Base-by-base conservation (phyloP, 768 basidiomycete genomes). In the Suillus paluster region DNA sequence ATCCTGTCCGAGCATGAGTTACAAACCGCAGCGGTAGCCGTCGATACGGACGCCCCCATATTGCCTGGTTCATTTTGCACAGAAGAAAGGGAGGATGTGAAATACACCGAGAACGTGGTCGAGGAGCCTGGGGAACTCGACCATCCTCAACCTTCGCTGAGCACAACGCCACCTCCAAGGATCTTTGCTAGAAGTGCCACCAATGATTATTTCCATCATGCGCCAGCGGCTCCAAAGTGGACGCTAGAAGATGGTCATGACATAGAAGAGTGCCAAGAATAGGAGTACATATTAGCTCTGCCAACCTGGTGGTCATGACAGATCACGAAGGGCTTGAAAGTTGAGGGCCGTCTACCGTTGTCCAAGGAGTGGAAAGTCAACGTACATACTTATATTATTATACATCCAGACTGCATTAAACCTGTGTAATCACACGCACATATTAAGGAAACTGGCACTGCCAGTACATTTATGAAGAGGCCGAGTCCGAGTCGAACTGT, bases 161-260 rank as follows among this genome's bases (percentile, higher is more conserved):
- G 36, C 38, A 25, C 17, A 39, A 19, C 25, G 17, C 54, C 25
- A 12, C 36, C 11, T 39, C 54, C 54, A 27, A 55, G 7, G 25
- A 55, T 55, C 10, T 25, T 25, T 39, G 54, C 54, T 39, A 19
- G 38, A 55, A 39, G 38, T 2, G 54, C 54, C 17, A 55, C 54
- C 25, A 38, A 15, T 19, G 54, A 55, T 9, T 7, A 39, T 19
- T 55, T 55, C 23, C 54, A 8, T 27, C 25, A 38, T 12, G 54
- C 54, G 3, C 38, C 38, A 25, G 54, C 10, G 38, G 38, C 23
- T 27, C 54, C 54, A 10, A 11, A 27, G 11, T 39, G 36, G 11
- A 55, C 54, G 15, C 54, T 55, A 11, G 9, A 25, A 25, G 23
- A 38, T 7, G 38, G 54, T 39, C 17, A 39, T 12, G 54, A 55